A percentile compares a stretch with the other conserved stretches of the same genome.
These are phyloP conservation scores for Rhynchospora pubera DNA, from an alignment of 176 grass and related monocot genomes.

Conservation along the genomic window DNA sequence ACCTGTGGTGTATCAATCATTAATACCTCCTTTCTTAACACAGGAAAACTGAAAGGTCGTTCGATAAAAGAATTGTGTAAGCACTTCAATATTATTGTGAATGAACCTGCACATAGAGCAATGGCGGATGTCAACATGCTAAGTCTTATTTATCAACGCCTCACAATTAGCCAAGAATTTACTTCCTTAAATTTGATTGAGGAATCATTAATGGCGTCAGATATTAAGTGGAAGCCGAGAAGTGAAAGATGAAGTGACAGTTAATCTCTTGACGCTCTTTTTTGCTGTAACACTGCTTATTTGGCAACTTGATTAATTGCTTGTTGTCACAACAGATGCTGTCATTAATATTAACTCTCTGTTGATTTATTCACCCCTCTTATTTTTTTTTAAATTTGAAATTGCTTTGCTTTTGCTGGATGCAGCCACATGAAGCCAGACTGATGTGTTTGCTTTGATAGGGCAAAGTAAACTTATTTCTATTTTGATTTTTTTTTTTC, in stretches of 20 bases:
- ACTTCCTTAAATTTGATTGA: conserved; percentile 32
- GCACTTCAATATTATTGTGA: conserved; percentile 26
- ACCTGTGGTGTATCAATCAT: neutral
- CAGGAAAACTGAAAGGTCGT: conserved; percentile 28
- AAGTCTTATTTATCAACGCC: conserved; percentile 44
- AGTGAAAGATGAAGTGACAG: conserved; percentile 13
- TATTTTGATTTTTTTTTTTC: too few species aligned
- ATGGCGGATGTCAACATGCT: conserved; percentile 58
- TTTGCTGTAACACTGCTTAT: neutral
- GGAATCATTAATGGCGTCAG: conserved; percentile 27
- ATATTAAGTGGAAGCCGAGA: conserved; percentile 28
- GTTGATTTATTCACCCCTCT: neutral
- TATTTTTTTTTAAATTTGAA: neutral
- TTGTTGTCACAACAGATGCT: neutral
- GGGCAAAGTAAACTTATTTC: too few species aligned
- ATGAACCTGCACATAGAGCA: conserved; percentile 48
- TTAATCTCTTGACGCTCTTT: neutral
- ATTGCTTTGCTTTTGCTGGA: neutral
- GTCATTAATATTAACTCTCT: neutral
- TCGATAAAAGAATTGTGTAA: conserved; percentile 32
- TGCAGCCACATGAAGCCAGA: too few species aligned
- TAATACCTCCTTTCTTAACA: conserved; percentile 21
- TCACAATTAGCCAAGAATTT: conserved; percentile 47
- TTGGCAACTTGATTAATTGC: conserved; percentile 7
- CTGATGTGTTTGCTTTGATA: too few species aligned